Base-by-base conservation (phyloP, 306 rosid species). In the Rosa multiflora region DNA sequence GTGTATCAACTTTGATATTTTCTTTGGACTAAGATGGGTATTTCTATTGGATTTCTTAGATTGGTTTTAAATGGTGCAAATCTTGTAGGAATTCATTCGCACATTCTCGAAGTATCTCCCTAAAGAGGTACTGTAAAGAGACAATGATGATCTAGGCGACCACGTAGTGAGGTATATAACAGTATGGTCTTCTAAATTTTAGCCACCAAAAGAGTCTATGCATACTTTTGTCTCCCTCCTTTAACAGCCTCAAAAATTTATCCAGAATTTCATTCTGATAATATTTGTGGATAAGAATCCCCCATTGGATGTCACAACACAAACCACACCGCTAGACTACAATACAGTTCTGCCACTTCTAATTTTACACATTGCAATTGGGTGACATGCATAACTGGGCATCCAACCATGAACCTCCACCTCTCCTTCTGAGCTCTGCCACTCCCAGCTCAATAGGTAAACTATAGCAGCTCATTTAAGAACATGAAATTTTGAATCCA, bases 201-300 rank as follows among this genome's bases (percentile, higher is more conserved):
- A 55, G 64, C 61, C 81, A 46, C 15, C 66, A 39, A 48, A 80
- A 79, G 62, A 21, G 49, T 43, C n/a, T 46, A 70, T 67, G 37
- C 23, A 23, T 15, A 49, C 14, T 72, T 53, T 79, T 77, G 75
- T 88, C 79, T 44, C 74, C 75, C 64, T 52, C 11, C 71, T 48
- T 67, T 35, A 26, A 53, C 26, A 78, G 86, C 89, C 94, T 86
- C 84, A 84, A 72, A 90, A 84, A 72, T 72, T 72, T 78, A 80
- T 90, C 81, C 59, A 37, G 62, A 46, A 92, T 89, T 87, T 72
- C 4, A 53, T 72, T 72, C 20, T 64, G 94, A 88, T 80, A 82
- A 85, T 76, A 89, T 80, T 71, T 89, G 97, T 89, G 98, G 97
- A 90, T 90, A 88, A 90, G 97, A 90, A 82, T 92, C 91, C 79